phyloP scores from a whole-genome alignment of 495 filamentous ascomycete genomes.

The Penicillium paxilli region DNA sequence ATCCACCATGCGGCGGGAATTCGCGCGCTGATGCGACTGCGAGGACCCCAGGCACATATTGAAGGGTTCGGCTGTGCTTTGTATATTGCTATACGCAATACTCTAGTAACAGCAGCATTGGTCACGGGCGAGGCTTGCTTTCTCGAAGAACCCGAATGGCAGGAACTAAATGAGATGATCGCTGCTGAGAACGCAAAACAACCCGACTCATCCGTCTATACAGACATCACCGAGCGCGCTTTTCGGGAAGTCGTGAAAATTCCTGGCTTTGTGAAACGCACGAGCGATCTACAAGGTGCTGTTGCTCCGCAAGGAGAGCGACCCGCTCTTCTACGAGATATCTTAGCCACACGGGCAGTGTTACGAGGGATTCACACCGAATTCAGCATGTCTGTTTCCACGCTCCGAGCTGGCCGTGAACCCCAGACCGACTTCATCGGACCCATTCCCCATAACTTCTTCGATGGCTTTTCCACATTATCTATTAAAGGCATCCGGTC shows the following conservation, averaged over 20 bases:
- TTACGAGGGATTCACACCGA: constrained; percentile 30
- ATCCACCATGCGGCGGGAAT: constrained; percentile 38
- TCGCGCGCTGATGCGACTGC: constrained; percentile 31
- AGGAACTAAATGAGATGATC: constrained; percentile 28
- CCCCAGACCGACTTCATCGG: constrained; percentile 22
- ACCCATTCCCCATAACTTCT: constrained; percentile 26
- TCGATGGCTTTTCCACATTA: constrained; percentile 26
- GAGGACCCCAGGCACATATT: constrained; percentile 30
- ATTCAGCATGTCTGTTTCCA: constrained; percentile 25
- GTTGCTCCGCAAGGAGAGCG: constrained; percentile 4
- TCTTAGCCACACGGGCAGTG: constrained; percentile 24
- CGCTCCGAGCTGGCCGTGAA: constrained; percentile 23
- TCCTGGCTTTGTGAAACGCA: constrained; percentile 27
- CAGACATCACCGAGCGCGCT: constrained; percentile 29
- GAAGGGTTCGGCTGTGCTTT: constrained; percentile 33
- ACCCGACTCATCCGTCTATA: constrained; percentile 29
- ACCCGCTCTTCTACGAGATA: constrained; percentile 13
- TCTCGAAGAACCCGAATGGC: constrained; percentile 35
- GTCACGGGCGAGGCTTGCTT: constrained; percentile 31
- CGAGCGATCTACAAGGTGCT: constrained; percentile 15
- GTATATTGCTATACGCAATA: constrained; percentile 35
- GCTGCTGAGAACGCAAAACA: constrained; percentile 29
- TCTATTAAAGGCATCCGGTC: constrained; percentile 26
- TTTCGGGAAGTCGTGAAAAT: constrained; percentile 28
- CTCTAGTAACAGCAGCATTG: constrained; percentile 29